These are phyloP conservation scores for Chytridium lagenaria DNA, from an alignment of 371 early-diverging fungal genomes.

Conservation along the genomic window DNA sequence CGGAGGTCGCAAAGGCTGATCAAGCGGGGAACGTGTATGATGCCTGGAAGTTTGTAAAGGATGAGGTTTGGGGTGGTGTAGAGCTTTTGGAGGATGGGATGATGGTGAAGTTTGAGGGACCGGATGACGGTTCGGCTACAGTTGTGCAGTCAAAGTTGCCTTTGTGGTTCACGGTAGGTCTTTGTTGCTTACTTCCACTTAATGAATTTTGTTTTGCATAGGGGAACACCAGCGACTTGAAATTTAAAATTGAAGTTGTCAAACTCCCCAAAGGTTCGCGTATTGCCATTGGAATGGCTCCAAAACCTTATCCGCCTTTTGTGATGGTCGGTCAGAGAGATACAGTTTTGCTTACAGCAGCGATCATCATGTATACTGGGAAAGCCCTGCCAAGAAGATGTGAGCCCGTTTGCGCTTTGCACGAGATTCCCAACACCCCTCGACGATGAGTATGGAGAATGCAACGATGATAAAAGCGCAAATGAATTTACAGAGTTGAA, in stretches of 20 bases:
- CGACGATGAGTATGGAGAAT: not conserved
- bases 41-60: not conserved
- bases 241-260: not conserved
- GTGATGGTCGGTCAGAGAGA: not conserved
- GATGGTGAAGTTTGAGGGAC: too few species aligned
- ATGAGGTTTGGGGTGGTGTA: too few species aligned
- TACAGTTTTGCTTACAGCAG: not conserved
- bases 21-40: not conserved
- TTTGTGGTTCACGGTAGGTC: not conserved
- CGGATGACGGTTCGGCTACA: too few species aligned
- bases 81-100: not conserved
- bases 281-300: not conserved
- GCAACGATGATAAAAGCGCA: not conserved
- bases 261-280: not conserved
- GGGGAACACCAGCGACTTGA: not conserved
- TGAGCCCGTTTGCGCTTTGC: not conserved
- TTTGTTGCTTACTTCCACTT: not conserved
- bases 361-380: not conserved
- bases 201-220: not conserved
- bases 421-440: not conserved
- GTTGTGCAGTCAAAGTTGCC: not conserved
- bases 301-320: not conserved
- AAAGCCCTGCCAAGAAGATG: not conserved
- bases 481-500: not conserved
- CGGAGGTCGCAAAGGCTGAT: not conserved